phyloP scores from a whole-genome alignment of 495 filamentous ascomycete genomes.

The Podospora fimiseda region DNA sequence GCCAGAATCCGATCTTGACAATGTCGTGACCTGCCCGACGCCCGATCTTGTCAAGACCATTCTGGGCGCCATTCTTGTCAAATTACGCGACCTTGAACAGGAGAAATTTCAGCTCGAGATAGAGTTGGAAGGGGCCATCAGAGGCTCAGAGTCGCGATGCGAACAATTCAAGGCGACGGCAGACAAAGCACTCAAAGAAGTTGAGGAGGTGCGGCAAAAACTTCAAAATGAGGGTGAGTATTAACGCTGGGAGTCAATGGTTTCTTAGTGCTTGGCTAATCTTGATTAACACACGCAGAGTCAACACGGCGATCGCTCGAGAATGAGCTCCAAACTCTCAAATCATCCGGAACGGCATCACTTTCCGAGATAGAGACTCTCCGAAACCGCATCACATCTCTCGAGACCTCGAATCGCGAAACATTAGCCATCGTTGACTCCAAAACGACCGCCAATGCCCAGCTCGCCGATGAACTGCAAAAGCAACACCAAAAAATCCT shows the following conservation, averaged over 20 bases:
- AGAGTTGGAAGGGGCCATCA: slow-evolving; percentile 85
- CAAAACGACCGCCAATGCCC: slow-evolving; percentile 80
- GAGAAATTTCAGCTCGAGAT: slow-evolving; percentile 82
- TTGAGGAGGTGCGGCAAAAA: slow-evolving; percentile 68
- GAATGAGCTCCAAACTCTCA: slow-evolving; percentile 72
- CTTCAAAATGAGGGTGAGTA: slow-evolving; percentile 71
- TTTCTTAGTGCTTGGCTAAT: background rate
- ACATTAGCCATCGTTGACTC: slow-evolving; percentile 81
- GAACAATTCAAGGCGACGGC: slow-evolving; percentile 70
- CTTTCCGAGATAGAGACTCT: slow-evolving; percentile 70
- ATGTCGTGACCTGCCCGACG: slow-evolving; percentile 66
- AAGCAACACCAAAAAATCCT: slow-evolving; percentile 81
- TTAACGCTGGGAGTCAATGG: background rate
- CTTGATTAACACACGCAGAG: slow-evolving; percentile 21
- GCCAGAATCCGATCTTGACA: slow-evolving; percentile 58
- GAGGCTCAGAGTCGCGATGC: slow-evolving; percentile 70
- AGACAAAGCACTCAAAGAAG: slow-evolving; percentile 76
- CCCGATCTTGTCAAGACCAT: slow-evolving; percentile 66
- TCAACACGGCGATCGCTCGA: slow-evolving; percentile 50
- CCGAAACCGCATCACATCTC: slow-evolving; percentile 69
- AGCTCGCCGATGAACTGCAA: slow-evolving; percentile 76
- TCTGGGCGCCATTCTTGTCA: slow-evolving; percentile 59
- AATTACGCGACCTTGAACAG: slow-evolving; percentile 75
- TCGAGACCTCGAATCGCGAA: slow-evolving; percentile 89
- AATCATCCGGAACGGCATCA: slow-evolving; percentile 66